Percentiles rank a stretch among this genome's conserved stretches.
phyloP scores from a whole-genome alignment of 306 rosid species.

The Prunus persica region Prunus_persica_NCBIv2 NC_034010.1:5722501-5723000 shows the following conservation, averaged over 20 bases:
- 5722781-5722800: background rate
- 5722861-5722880: background rate
- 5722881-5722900: background rate
- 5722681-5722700: background rate
- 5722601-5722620: background rate
- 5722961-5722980: conserved; percentile 43
- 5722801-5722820: background rate
- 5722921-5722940: background rate
- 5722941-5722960: background rate
- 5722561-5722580: background rate
- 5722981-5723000: conserved; percentile 44
- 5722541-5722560: background rate
- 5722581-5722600: background rate
- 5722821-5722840: background rate
- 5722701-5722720: background rate
- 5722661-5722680: background rate
- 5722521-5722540: background rate
- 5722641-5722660: background rate
- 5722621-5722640: background rate
- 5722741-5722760: background rate
- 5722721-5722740: background rate
- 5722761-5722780: background rate
- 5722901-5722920: background rate
- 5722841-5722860: background rate
- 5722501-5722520: background rate